phyloP scores from a whole-genome alignment of 768 basidiomycete genomes.

The Lactarius quietus region DNA sequence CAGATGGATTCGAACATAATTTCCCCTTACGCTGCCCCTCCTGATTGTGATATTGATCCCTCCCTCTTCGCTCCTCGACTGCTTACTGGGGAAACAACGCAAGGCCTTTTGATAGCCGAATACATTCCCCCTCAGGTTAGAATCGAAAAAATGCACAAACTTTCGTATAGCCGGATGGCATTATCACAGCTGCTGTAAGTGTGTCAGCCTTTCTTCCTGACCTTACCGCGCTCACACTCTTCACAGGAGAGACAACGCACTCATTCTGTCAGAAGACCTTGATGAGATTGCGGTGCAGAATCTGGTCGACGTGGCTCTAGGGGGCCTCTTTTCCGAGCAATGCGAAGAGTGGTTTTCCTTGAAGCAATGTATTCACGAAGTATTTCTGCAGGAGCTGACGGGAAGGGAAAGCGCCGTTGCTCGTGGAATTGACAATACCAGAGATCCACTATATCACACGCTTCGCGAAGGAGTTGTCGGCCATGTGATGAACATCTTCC shows the following conservation, averaged over 20 bases:
- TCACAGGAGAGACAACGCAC: neutral
- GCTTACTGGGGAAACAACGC: slow-evolving; percentile 24
- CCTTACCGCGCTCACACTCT: neutral
- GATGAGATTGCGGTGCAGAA: neutral
- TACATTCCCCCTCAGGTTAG: neutral
- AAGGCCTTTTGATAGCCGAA: slow-evolving; percentile 19
- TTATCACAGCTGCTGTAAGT: neutral
- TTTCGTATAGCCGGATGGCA: neutral
- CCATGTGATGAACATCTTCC: neutral
- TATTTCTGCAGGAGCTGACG: neutral
- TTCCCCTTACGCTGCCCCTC: neutral
- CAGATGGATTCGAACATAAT: slow-evolving; percentile 3
- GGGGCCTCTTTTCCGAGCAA: neutral
- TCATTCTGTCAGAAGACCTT: slow-evolving; percentile 7
- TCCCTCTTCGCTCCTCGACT: neutral
- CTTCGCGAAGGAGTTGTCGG: neutral
- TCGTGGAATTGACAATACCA: neutral
- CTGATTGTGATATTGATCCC: neutral
- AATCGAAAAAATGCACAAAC: neutral
- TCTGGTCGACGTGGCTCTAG: neutral
- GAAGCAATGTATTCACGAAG: neutral
- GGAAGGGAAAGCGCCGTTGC: neutral
- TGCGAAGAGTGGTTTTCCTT: neutral
- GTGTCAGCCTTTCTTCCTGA: too few species aligned
- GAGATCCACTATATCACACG: neutral